Evolutionary conservation across 1,284 basidiomycete genomes (phyloP), one percentile per base, ranked within the genome.

Genomic region (Ustilago loliicola): DNA sequence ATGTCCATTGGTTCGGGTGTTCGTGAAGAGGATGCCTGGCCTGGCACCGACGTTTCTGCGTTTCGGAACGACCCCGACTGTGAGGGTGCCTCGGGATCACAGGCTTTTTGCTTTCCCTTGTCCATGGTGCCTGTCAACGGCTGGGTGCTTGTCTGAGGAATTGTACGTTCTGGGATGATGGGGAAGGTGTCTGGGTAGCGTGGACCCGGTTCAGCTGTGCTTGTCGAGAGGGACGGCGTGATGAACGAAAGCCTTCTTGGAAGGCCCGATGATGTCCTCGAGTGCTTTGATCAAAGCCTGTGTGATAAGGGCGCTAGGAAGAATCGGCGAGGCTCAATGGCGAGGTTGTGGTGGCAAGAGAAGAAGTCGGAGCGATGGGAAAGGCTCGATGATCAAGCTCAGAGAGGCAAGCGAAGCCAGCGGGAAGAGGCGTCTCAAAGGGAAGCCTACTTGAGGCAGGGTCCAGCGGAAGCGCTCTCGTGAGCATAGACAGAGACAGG

Each of bases 91-190:
- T 61, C 47, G 21, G 57, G 36, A 25, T 74, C 66, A 21, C 13
- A 34, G 9, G 60, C 66, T 32, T 40, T 61, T 29, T 64, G 61
- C 52, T 74, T 74, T 19, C 66, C 72, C 32, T 74, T 74, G 52
- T 62, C 55, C 51, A 64, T 67, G 38, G 2, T 53, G 60, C 4
- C n/a, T 55, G 23, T 17, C 21, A 13, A 7, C 3, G 17, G 54
- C 38, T 36, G 36, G 36, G 32, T 17, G 32, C 25, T 38, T 8
- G 13, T 38, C 8, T 38, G 8, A 38, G 36, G 15, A 15, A 10
- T 15, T 3, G 17, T 27, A 19, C 42, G 19, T 15, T 19, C 23
- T 25, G 17, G 23, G 7, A 36, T 21, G 30, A 29, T 10, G n/a
- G 27, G 17, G 11, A 34, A 19, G 38, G 38, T 13, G 19, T 7